Percentiles rank a stretch among this genome's conserved stretches.
Conservation (phyloP, 805 yeast genomes). For the Metschnikowia drakensbergensis region DNA sequence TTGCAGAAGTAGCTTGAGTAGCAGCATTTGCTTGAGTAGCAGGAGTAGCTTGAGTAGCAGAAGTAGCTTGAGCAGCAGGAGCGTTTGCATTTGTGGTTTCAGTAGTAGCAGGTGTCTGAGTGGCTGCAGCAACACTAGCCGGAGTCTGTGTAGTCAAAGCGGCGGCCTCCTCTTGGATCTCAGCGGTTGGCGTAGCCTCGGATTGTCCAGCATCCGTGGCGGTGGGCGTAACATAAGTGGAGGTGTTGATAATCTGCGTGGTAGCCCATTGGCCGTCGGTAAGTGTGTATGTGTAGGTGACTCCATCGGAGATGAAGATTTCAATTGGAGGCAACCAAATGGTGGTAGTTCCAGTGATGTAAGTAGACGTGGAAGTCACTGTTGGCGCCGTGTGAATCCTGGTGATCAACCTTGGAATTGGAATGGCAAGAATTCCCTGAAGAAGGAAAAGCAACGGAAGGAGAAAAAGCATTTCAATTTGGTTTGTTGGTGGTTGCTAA, state of each 20-base stretch:
- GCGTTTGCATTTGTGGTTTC: conserved; percentile 6
- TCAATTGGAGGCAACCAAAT: conserved; percentile 51
- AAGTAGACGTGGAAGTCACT: conserved; percentile 41
- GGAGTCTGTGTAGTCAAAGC: conserved; percentile 19
- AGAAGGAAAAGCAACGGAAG: conserved; percentile 14
- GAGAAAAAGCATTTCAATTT: not conserved
- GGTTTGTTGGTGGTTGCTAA: not conserved
- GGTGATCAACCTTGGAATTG: conserved; percentile 44
- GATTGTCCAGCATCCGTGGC: conserved; percentile 11
- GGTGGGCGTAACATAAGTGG: conserved; percentile 13
- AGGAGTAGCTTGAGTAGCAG: conserved; percentile 9
- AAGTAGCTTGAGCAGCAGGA: not conserved
- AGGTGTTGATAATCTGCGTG: conserved; percentile 35
- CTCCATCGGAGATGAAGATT: conserved; percentile 49
- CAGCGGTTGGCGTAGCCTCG: conserved; percentile 2
- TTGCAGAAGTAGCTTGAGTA: not conserved
- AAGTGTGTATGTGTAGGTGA: conserved; percentile 47
- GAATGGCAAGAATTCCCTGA: conserved; percentile 28
- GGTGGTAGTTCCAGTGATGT: conserved; percentile 47
- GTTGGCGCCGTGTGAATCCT: conserved; percentile 55
- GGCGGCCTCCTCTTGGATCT: not conserved
- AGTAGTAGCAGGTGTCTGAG: conserved; percentile 16
- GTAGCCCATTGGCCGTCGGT: conserved; percentile 29
- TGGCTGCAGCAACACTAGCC: conserved; percentile 12
- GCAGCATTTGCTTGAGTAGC: conserved; percentile 4